Percentiles rank a stretch among this genome's conserved stretches.
phyloP scores from a whole-genome alignment of 2,329 filamentous ascomycete genomes.

The Sporothrix humicola region DNA sequence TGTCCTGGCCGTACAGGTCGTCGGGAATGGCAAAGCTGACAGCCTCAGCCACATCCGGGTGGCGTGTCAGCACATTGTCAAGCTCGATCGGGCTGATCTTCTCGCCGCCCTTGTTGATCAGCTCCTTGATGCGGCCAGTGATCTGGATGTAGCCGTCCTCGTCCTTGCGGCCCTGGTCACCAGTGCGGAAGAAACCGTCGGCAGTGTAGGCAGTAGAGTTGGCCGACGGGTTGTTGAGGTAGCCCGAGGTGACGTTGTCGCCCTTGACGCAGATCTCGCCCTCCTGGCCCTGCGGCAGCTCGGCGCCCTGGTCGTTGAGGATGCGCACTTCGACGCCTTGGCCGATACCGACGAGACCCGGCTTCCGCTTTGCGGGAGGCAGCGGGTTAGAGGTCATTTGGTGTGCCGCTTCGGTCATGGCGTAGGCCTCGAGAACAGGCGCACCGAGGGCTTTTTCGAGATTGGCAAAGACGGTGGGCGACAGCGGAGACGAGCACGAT shows the following conservation, averaged over 20 bases:
- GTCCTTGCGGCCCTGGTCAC: constrained; percentile 83
- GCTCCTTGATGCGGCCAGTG: constrained; percentile 90
- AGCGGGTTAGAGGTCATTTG: constrained; percentile 81
- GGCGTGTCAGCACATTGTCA: constrained; percentile 78
- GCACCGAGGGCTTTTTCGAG: constrained; percentile 77
- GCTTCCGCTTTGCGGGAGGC: constrained; percentile 73
- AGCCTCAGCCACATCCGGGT: constrained; percentile 75
- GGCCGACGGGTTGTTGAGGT: constrained; percentile 80
- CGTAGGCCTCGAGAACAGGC: constrained; percentile 86
- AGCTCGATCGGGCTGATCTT: constrained; percentile 89
- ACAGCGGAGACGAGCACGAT: constrained; percentile 83
- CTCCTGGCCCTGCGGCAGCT: constrained; percentile 71
- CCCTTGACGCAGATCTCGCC: constrained; percentile 84
- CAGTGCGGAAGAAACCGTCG: constrained; percentile 84
- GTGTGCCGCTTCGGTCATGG: constrained; percentile 89
- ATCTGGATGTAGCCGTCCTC: constrained; percentile 82
- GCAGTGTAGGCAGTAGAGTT: constrained; percentile 76
- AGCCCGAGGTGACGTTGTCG: constrained; percentile 82
- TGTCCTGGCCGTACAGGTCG: constrained; percentile 82
- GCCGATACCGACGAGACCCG: constrained; percentile 80
- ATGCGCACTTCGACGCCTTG: constrained; percentile 85
- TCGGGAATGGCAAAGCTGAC: constrained; percentile 85
- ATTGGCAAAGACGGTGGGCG: constrained; percentile 79
- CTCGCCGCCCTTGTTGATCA: constrained; percentile 90
- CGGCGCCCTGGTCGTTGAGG: constrained; percentile 70